phyloP scores from a whole-genome alignment of 1,284 basidiomycete genomes.

The Boletus smithii region DNA sequence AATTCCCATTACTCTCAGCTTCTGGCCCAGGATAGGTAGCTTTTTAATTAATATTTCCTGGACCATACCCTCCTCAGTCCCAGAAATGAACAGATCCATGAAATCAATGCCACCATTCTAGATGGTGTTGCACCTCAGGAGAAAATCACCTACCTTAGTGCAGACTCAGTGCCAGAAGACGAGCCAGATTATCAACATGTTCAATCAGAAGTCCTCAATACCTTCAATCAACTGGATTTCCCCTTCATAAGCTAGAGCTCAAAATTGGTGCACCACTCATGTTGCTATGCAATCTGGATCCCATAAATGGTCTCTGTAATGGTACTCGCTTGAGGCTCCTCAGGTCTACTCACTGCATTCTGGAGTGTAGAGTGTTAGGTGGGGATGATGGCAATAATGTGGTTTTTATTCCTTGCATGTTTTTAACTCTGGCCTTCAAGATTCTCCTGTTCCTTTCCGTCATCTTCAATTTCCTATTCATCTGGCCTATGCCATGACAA shows the following conservation, averaged over 20 bases:
- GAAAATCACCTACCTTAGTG: conserved; percentile 4
- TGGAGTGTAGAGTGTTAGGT: too few species aligned
- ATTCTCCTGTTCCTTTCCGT: too few species aligned
- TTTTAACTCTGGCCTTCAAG: too few species aligned
- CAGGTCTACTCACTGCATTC: too few species aligned
- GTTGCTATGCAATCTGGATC: not conserved
- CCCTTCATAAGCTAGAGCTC: not conserved
- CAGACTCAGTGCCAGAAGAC: not conserved
- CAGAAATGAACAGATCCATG: not conserved
- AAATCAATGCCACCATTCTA: conserved; percentile 12
- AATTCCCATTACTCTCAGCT: not conserved
- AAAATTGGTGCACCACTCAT: not conserved
- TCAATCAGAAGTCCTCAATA: not conserved
- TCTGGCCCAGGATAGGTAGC: not conserved
- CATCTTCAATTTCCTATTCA: too few species aligned
- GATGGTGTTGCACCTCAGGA: not conserved
- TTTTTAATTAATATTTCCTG: not conserved
- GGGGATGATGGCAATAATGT: too few species aligned
- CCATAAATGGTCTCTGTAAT: not conserved
- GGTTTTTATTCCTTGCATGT: too few species aligned
- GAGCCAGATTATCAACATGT: not conserved
- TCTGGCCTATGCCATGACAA: too few species aligned
- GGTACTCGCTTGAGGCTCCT: too few species aligned
- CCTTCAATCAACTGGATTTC: not conserved
- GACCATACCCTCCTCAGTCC: not conserved